These are phyloP conservation scores for Globisporangium cederbergense DNA, from an alignment of 352 stramenopile species.

Conservation along the genomic window DNA sequence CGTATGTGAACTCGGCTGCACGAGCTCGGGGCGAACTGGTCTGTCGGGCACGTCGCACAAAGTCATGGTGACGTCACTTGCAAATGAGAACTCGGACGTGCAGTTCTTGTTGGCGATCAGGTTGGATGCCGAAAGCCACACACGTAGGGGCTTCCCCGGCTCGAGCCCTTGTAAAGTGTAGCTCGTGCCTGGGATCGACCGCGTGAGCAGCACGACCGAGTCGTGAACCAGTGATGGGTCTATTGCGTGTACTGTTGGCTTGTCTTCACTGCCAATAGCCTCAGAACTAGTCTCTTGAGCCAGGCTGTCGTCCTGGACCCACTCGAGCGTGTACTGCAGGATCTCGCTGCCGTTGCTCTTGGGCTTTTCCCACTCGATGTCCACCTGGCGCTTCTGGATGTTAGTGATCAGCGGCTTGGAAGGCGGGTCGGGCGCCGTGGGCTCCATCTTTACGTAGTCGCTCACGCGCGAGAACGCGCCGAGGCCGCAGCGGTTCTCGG, in stretches of 20 bases:
- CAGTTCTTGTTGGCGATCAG: slow-evolving; percentile 55
- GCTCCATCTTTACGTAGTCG: slow-evolving; percentile 74
- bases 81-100: slow-evolving; percentile 39
- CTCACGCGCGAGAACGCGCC: slow-evolving; percentile 59
- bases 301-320: slow-evolving; percentile 25
- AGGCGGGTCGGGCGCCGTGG: slow-evolving; percentile 50
- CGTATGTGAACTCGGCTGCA: slow-evolving; percentile 33
- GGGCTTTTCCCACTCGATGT: slow-evolving; percentile 53
- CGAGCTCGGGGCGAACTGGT: slow-evolving; percentile 23
- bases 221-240: not conserved
- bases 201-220: slow-evolving; percentile 36
- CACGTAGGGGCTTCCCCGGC: slow-evolving; percentile 33
- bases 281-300: not conserved
- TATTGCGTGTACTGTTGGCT: not conserved
- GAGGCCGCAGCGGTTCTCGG: slow-evolving; percentile 62
- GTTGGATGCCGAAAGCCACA: slow-evolving; percentile 60
- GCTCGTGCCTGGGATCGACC: slow-evolving; percentile 43
- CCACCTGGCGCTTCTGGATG: slow-evolving; percentile 36
- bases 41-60: slow-evolving; percentile 49
- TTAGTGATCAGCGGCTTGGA: slow-evolving; percentile 27
- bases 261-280: too few relatives aligned
- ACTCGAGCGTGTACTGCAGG: slow-evolving; percentile 64
- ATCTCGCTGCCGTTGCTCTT: slow-evolving; percentile 68
- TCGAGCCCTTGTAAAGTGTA: slow-evolving; percentile 39
- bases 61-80: slow-evolving; percentile 31